Evolutionary conservation across 306 rosid genomes (phyloP).

Genomic region (Pyrus pyrifolia): DNA sequence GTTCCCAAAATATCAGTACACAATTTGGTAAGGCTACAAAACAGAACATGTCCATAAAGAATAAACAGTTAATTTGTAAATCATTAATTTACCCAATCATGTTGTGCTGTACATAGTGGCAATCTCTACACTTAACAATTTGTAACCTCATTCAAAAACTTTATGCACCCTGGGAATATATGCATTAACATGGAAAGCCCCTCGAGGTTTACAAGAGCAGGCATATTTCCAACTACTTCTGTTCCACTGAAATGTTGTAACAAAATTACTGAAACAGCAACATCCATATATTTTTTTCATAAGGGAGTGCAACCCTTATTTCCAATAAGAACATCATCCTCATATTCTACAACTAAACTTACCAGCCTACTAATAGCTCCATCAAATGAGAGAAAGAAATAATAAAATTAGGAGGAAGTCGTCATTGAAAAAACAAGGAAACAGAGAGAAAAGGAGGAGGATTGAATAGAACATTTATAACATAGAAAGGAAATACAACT

Average conservation of each 20-base stretch:
- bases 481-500: constrained; percentile 32
- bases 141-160: background rate
- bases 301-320: background rate
- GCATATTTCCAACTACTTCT: background rate
- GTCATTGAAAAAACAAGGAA: background rate
- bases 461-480: background rate
- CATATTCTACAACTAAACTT: background rate
- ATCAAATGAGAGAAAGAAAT: background rate
- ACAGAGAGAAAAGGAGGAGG: background rate
- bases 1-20: background rate
- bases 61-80: background rate
- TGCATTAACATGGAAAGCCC: background rate
- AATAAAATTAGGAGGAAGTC: background rate
- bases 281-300: background rate
- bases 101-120: background rate
- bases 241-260: background rate
- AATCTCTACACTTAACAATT: background rate
- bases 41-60: background rate
- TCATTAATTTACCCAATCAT: background rate
- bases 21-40: background rate
- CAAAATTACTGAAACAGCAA: background rate
- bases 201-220: background rate
- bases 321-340: background rate
- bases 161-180: background rate
- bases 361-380: background rate